Evolutionary conservation across 2,329 filamentous ascomycete genomes (phyloP).

Genomic region (Ophiostoma ips): DNA sequence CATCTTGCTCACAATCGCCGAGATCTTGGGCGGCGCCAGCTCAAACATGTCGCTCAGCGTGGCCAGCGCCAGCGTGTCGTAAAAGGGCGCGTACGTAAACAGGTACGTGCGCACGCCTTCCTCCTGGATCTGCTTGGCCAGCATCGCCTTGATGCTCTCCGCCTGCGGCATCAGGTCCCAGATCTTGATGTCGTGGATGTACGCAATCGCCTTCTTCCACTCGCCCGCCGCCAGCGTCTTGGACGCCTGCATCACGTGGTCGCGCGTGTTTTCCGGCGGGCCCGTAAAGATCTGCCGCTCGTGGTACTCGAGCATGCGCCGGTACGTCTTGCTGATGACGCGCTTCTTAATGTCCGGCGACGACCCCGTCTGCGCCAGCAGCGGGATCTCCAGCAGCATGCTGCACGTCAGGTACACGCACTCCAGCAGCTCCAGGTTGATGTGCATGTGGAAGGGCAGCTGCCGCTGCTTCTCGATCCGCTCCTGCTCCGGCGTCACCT

Average conservation of each 20-base stretch:
- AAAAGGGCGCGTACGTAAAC: slow-evolving; percentile 98
- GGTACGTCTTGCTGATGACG: slow-evolving; percentile 98
- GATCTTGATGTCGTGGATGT: slow-evolving; percentile 98
- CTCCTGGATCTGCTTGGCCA: slow-evolving; percentile 95
- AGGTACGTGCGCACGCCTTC: slow-evolving; percentile 96
- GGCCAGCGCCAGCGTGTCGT: slow-evolving; percentile 81
- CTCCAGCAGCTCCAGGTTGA: slow-evolving; percentile 95
- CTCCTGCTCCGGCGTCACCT: slow-evolving; percentile 95
- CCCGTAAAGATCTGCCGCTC: slow-evolving; percentile 99
- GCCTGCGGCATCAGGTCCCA: slow-evolving; percentile 95
- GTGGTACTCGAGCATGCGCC: slow-evolving; percentile 97
- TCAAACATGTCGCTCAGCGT: slow-evolving; percentile 93
- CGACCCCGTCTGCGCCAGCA: slow-evolving; percentile 91
- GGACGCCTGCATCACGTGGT: slow-evolving; percentile 98
- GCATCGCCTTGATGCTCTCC: slow-evolving; percentile 91
- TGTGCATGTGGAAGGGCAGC: slow-evolving; percentile 99
- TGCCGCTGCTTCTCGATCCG: slow-evolving; percentile 93
- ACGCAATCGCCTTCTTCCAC: slow-evolving; percentile 91
- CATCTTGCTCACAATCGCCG: slow-evolving; percentile 97
- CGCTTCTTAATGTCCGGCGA: slow-evolving; percentile 95
- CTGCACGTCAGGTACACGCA: slow-evolving; percentile 98
- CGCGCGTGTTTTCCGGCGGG: slow-evolving; percentile 94
- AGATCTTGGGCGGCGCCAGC: slow-evolving; percentile 75
- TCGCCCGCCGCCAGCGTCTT: slow-evolving; percentile 93
- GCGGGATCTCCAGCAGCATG: slow-evolving; percentile 96